Evolutionary conservation across 441 rosid genomes (phyloP), one percentile per base, ranked within the genome.

Genomic region (Gossypium davidsonii): DNA sequence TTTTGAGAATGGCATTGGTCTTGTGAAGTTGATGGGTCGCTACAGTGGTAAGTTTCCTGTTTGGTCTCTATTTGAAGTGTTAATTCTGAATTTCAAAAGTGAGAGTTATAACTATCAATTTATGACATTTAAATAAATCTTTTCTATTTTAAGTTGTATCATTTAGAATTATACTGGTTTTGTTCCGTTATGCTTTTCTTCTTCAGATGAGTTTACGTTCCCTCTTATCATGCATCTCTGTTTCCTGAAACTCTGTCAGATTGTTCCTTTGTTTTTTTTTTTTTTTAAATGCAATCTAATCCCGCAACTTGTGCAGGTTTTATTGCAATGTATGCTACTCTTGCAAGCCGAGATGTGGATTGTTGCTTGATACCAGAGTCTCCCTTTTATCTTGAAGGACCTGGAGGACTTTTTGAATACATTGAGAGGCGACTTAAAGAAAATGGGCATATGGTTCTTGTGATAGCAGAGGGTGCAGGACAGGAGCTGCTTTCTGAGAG

Each of bases 21-120:
- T 95, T 72, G 98, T 95, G 74, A 95, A 95, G 91, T 83, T 93
- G 72, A 93, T 95, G 99, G 98, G 99, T 20, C 96, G 98, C 76
- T 85, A 93, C 79, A 87, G 99, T 62, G 98, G 99, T 95, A 78
- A 79, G 88, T 77, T 70, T 31, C 72, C 23, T 51, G 53, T 80
- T 56, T 23, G 34, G 34, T 57, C 37, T 20, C 20, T 37, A 37
- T 7, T 44, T 42, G 34, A 71, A 56, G 39, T 73, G 51, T 21
- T 25, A 59, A 71, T 23, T 8, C 62, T 8, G 49, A 28, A 65
- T 21, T 46, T 9, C 55, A 12, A 21, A 44, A 65, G 70, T 65
- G 55, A 14, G 3, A 44, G 20, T 60, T 26, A 1, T 12, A 14
- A 6, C 42, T 15, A 17, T 28, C 18, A 61, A 61, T 11, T 31